Evolutionary conservation across 768 basidiomycete genomes (phyloP).

Genomic region (Leccinum variicolor): DNA sequence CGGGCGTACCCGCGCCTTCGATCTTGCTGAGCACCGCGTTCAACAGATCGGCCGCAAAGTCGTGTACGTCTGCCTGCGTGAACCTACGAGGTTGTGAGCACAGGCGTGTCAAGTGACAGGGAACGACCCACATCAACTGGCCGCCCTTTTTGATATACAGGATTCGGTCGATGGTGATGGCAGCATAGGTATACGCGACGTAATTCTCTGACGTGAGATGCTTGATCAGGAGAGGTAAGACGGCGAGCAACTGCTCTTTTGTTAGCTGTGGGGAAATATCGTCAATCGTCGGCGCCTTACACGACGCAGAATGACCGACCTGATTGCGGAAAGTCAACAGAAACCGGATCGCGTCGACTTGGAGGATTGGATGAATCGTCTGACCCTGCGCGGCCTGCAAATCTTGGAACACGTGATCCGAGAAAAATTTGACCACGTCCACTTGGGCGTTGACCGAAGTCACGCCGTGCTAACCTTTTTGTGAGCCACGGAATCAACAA

Average conservation of each 20-base stretch:
- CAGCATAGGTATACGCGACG: conserved; percentile 94
- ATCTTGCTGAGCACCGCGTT: conserved; percentile 75
- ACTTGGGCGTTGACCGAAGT: conserved; percentile 90
- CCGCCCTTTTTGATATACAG: conserved; percentile 83
- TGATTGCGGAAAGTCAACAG: conserved; percentile 95
- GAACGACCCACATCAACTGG: conserved; percentile 60
- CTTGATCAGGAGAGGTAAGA: conserved; percentile 79
- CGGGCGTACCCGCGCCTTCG: conserved; percentile 72
- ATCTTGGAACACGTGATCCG: conserved; percentile 85
- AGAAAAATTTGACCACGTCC: conserved; percentile 95
- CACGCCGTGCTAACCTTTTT: conserved; percentile 73
- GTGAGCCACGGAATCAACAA: not conserved
- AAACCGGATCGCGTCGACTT: conserved; percentile 96
- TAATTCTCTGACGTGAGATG: conserved; percentile 84
- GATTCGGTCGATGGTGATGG: conserved; percentile 96
- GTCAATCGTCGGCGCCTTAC: not conserved
- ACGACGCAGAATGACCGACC: conserved; percentile 38
- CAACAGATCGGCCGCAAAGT: conserved; percentile 72
- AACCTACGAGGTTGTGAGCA: conserved; percentile 50
- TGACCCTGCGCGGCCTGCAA: conserved; percentile 60
- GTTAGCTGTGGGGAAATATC: conserved; percentile 55
- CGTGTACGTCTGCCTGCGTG: conserved; percentile 80
- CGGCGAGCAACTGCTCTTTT: conserved; percentile 89
- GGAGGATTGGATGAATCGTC: conserved; percentile 81
- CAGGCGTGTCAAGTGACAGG: not conserved